Evolutionary conservation across 73 alveolate genomes (phyloP).

Genomic region (Tetrahymena thermophila): DNA sequence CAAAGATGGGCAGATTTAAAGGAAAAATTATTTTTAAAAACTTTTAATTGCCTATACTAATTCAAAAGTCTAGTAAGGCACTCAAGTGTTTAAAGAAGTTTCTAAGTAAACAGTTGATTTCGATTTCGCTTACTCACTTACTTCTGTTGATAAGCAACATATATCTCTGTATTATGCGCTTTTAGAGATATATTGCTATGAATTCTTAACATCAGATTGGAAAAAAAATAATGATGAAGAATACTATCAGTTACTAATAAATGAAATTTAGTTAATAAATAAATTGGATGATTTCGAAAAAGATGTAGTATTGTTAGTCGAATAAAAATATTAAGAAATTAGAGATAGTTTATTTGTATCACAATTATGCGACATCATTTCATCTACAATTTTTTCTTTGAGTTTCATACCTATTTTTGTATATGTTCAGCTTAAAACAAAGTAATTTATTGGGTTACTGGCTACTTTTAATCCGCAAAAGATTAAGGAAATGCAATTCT

Average conservation of each 20-base stretch:
- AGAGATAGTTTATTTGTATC: not conserved
- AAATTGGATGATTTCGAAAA: not conserved
- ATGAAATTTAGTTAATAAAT: not conserved
- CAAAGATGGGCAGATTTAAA: too few species aligned
- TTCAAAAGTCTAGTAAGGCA: not conserved
- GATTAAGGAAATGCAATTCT: not conserved
- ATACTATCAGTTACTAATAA: not conserved
- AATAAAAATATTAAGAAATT: too few species aligned
- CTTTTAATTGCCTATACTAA: not conserved
- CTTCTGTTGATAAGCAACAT: not conserved
- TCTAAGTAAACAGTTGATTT: too few species aligned
- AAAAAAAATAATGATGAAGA: too few species aligned
- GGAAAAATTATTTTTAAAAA: not conserved
- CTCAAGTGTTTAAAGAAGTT: not conserved
- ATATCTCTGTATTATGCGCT: not conserved
- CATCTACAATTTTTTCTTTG: not conserved
- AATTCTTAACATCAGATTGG: not conserved
- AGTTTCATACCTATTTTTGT: not conserved
- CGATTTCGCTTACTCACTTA: not conserved
- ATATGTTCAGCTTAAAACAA: not conserved
- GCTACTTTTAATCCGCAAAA: not conserved
- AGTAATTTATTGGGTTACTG: not conserved
- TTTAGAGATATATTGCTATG: not conserved
- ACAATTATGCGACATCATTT: not conserved
- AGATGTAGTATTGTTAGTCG: not conserved